Percentiles rank a stretch among this genome's conserved stretches.
Conservation (phyloP, 148 eudicot genomes). For the Silene conica region DNA sequence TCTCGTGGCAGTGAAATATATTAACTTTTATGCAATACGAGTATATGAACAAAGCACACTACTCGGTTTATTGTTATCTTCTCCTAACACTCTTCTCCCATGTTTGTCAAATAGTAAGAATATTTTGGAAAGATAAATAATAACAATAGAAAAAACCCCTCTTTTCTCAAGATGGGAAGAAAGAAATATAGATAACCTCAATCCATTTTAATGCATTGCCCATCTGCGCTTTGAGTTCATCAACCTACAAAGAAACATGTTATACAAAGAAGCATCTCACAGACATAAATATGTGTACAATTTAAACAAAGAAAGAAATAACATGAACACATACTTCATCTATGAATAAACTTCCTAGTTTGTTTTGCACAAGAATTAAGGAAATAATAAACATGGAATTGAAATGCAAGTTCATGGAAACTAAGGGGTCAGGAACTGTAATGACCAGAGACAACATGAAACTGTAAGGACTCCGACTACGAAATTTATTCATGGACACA, state of each 20-base stretch:
- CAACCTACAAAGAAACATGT: constrained; percentile 47
- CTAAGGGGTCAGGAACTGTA: not conserved
- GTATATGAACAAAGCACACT: not conserved
- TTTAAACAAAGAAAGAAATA: constrained; percentile 1
- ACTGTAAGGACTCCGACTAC: not conserved
- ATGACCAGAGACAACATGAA: not conserved
- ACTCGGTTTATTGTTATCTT: not conserved
- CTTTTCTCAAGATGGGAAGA: constrained; percentile 4
- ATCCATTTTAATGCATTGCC: constrained; percentile 52
- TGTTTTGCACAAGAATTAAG: not conserved
- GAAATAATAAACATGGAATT: not conserved
- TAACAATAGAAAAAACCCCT: not conserved
- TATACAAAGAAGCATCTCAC: constrained; percentile 4
- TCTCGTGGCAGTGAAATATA: not conserved
- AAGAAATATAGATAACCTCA: constrained; percentile 50
- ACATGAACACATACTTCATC: not conserved
- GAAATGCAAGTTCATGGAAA: not conserved
- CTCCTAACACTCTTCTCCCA: not conserved
- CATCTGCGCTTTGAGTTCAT: constrained; percentile 63
- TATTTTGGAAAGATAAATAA: not conserved
- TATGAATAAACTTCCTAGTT: not conserved
- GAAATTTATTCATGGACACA: not conserved
- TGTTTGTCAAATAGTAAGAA: not conserved
- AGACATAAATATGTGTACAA: not conserved
- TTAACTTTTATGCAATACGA: not conserved